phyloP scores from a whole-genome alignment of 2,329 filamentous ascomycete genomes.

The Ceratocystis huliohia region DNA sequence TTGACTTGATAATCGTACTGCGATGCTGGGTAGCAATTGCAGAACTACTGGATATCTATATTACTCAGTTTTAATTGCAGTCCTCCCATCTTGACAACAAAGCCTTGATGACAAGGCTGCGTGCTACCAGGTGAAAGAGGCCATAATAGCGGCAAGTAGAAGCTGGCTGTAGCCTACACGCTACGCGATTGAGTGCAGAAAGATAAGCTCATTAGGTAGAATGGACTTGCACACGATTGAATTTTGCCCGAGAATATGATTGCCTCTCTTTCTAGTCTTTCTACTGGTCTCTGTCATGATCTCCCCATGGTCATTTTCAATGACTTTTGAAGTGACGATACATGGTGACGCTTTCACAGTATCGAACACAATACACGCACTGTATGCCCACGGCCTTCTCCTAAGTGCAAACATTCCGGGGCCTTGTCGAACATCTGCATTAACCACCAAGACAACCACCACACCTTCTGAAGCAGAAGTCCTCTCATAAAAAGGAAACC shows the following conservation, averaged over 20 bases:
- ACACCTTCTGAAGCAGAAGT: neutral
- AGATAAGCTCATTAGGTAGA: too few species aligned
- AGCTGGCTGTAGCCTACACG: neutral
- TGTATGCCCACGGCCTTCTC: constrained; percentile 7
- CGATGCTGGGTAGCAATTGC: neutral
- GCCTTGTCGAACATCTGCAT: constrained; percentile 1
- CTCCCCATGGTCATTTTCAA: neutral
- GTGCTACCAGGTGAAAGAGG: neutral
- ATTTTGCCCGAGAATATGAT: too few species aligned
- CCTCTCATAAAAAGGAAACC: neutral
- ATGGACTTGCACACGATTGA: too few species aligned
- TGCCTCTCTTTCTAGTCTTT: too few species aligned
- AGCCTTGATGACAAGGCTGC: constrained; percentile 3
- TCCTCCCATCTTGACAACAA: neutral
- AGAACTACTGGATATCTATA: neutral
- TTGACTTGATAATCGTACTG: neutral
- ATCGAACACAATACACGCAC: neutral
- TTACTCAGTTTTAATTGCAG: too few species aligned
- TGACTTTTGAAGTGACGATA: neutral
- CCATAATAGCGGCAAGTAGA: neutral
- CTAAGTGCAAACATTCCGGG: constrained; percentile 3
- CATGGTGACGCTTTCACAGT: neutral
- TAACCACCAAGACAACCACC: constrained; percentile 4
- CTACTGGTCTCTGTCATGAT: neutral
- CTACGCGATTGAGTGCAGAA: too few species aligned